Evolutionary conservation across 176 grass and related monocot genomes (phyloP).

Genomic region (Aegilops bicornis): DNA sequence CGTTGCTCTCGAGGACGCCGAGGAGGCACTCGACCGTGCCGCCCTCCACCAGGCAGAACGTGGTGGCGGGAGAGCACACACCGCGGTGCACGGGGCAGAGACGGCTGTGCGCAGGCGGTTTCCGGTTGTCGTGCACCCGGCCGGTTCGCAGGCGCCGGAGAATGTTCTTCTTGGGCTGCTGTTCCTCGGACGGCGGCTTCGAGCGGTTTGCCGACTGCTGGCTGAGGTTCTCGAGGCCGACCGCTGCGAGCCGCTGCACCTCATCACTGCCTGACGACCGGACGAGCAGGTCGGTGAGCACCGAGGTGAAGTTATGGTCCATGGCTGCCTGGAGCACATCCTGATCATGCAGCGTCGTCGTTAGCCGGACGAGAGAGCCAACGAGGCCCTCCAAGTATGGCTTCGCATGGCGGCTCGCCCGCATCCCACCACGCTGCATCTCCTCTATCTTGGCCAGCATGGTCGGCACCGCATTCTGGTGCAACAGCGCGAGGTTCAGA

Average conservation of each 20-base stretch:
- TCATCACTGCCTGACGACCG: constrained; percentile 58
- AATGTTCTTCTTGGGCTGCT: constrained; percentile 46
- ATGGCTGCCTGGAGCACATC: constrained; percentile 62
- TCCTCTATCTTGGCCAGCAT: constrained; percentile 67
- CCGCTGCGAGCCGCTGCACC: constrained; percentile 71
- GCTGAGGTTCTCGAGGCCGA: constrained; percentile 75
- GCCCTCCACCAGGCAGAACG: constrained; percentile 80
- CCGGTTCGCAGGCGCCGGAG: constrained; percentile 38
- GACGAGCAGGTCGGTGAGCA: constrained; percentile 64
- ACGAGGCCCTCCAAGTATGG: constrained; percentile 72
- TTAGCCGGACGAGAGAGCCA: constrained; percentile 64
- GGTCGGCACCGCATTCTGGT: constrained; percentile 32
- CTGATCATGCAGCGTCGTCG: constrained; percentile 58
- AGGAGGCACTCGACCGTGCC: constrained; percentile 68
- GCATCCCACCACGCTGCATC: constrained; percentile 58
- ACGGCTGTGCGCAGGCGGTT: not conserved
- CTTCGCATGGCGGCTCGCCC: constrained; percentile 53
- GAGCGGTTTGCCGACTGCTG: constrained; percentile 53
- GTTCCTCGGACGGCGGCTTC: constrained; percentile 30
- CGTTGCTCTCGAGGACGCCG: constrained; percentile 52
- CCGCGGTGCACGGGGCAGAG: constrained; percentile 69
- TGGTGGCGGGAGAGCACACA: constrained; percentile 47
- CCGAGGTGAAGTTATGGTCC: constrained; percentile 55
- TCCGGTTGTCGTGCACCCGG: constrained; percentile 46
- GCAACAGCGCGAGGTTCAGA: constrained; percentile 68